These are phyloP conservation scores for Bipolaris zeicola DNA, from an alignment of 2,329 filamentous ascomycete species.

Conservation along the genomic window DNA sequence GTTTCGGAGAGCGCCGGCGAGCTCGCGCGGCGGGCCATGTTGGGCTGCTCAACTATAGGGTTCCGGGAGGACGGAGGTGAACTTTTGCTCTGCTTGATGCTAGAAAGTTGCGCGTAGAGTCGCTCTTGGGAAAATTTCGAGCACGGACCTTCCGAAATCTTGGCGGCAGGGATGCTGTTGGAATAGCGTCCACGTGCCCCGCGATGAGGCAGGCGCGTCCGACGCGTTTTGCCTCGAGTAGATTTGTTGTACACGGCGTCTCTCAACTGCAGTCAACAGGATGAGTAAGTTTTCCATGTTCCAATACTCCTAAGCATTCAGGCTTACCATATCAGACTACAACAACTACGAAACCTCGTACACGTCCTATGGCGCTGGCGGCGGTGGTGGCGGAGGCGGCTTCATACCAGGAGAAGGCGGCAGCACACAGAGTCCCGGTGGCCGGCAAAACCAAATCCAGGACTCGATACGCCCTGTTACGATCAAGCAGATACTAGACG, in stretches of 20 bases:
- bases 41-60: constrained; percentile 5
- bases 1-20: constrained; percentile 88
- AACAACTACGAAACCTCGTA: constrained; percentile 55
- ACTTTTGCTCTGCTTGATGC: constrained; percentile 16
- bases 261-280: constrained; percentile 12
- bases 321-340: constrained; percentile 37
- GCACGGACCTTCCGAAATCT: constrained; percentile 34
- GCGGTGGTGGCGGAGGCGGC: constrained; percentile 62
- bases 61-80: constrained; percentile 14
- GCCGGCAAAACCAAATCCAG: constrained; percentile 65
- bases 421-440: constrained; percentile 53
- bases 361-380: constrained; percentile 62
- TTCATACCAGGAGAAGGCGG: constrained; percentile 62
- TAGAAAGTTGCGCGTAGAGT: constrained; percentile 3
- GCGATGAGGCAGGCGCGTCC: constrained; percentile 32
- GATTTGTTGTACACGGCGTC: constrained; percentile 12
- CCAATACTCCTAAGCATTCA: not conserved
- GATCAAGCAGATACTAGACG: constrained; percentile 90
- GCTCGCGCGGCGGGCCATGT: constrained; percentile 74
- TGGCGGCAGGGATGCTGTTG: constrained; percentile 27
- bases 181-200: constrained; percentile 25
- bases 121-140: constrained; percentile 25
- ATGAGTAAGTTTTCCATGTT: constrained; percentile 26
- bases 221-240: constrained; percentile 37
- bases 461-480: constrained; percentile 92